Conservation (phyloP, 73 alveolate species). For the Halteria grandinella region DNA sequence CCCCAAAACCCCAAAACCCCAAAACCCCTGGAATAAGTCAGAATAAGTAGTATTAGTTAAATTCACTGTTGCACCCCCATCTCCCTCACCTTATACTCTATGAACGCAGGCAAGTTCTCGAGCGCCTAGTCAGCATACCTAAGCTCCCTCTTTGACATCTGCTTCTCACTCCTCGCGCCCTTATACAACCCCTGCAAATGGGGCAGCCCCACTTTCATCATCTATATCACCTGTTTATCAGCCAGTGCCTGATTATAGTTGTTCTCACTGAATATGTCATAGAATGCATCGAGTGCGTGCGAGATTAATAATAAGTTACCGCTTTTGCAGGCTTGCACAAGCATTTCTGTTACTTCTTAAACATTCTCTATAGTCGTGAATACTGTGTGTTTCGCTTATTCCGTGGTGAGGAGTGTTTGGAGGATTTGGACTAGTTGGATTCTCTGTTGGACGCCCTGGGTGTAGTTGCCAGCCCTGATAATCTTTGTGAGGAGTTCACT, state of each 20-base stretch:
- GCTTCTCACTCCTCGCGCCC: slow-evolving; percentile 1
- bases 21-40: too few species aligned
- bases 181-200: slow-evolving; percentile 1
- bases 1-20: too few species aligned
- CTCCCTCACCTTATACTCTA: slow-evolving; percentile 23
- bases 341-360: too few species aligned
- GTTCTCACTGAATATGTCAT: slow-evolving; percentile 32
- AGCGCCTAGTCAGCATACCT: neutral
- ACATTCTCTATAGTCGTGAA: too few species aligned
- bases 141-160: neutral
- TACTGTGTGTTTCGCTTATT: too few species aligned
- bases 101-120: slow-evolving; percentile 16
- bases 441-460: too few species aligned
- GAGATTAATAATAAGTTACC: slow-evolving; percentile 14
- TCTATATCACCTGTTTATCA: neutral
- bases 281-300: slow-evolving; percentile 41
- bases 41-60: too few species aligned
- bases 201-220: slow-evolving; percentile 7
- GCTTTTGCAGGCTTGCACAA: slow-evolving; percentile 44
- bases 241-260: neutral
- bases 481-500: too few species aligned
- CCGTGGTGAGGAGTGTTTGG: too few species aligned
- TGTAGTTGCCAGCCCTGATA: too few species aligned
- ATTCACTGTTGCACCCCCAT: too few species aligned
- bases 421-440: too few species aligned